Evolutionary conservation across 768 basidiomycete genomes (phyloP).

Genomic region (Termitomyces sp.): DNA sequence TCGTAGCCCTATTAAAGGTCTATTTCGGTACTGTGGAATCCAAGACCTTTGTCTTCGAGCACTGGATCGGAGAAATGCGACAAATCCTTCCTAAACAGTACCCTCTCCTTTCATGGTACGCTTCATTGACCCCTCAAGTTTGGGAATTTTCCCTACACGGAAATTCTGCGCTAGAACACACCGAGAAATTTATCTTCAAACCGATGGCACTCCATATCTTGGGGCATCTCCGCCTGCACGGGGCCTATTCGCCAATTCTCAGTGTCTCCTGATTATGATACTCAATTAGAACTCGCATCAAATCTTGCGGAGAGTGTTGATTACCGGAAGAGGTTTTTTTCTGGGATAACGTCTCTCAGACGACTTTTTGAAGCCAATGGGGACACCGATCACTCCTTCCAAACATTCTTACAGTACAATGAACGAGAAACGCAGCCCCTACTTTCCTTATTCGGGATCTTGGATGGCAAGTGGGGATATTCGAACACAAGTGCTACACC

Average conservation of each 20-base stretch:
- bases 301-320: neutral
- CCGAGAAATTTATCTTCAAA: no score
- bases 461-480: neutral
- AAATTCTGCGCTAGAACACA: no score
- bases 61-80: neutral
- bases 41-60: neutral
- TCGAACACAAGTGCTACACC: neutral
- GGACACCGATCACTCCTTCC: neutral
- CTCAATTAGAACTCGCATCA: neutral
- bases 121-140: neutral
- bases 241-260: neutral
- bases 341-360: neutral
- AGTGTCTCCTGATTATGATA: no score
- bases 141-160: no score
- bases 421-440: neutral
- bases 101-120: neutral
- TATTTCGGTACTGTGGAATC: neutral
- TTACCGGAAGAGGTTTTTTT: neutral
- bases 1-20: no score
- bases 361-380: neutral
- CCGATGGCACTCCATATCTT: neutral
- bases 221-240: neutral
- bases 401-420: neutral
- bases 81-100: neutral
- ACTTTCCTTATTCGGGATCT: neutral